Percentiles rank a stretch among this genome's conserved stretches.
Conservation (phyloP, 1,139 yeast species). For the Suhomyces terraborum region DNA sequence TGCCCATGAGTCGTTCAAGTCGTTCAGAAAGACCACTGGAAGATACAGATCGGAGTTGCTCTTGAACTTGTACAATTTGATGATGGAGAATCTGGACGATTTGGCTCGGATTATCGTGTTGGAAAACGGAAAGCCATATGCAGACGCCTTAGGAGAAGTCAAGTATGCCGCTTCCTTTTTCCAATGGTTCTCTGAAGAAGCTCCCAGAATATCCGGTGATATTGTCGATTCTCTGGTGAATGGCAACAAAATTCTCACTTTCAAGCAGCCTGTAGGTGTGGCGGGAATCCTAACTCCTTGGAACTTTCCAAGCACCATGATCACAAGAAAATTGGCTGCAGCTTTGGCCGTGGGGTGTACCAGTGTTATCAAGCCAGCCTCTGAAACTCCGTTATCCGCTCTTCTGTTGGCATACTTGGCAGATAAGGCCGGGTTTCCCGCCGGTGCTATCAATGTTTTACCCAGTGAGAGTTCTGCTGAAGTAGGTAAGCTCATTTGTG, state of each 20-base stretch:
- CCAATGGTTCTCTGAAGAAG: constrained; percentile 44
- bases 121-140: constrained; percentile 37
- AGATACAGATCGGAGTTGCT: constrained; percentile 43
- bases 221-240: constrained; percentile 25
- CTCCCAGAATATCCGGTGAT: constrained; percentile 34
- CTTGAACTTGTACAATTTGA: constrained; percentile 29
- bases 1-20: constrained; percentile 40
- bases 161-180: constrained; percentile 37
- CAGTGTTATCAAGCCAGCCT: constrained; percentile 84
- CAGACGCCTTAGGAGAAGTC: constrained; percentile 38
- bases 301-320: constrained; percentile 97
- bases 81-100: constrained; percentile 31
- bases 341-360: constrained; percentile 95
- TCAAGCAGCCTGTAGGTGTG: constrained; percentile 62
- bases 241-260: constrained; percentile 22
- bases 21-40: constrained; percentile 41
- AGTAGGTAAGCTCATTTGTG: constrained; percentile 60
- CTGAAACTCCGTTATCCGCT: constrained; percentile 87
- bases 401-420: constrained; percentile 75
- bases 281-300: constrained; percentile 93
- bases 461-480: constrained; percentile 55
- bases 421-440: constrained; percentile 83
- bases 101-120: constrained; percentile 33
- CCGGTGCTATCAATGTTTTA: constrained; percentile 76
- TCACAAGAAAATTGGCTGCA: constrained; percentile 87